Evolutionary conservation across 2,329 filamentous ascomycete species (phyloP), one percentile per base, ranked within the genome.

Genomic region (Botrytis tulipae): DNA sequence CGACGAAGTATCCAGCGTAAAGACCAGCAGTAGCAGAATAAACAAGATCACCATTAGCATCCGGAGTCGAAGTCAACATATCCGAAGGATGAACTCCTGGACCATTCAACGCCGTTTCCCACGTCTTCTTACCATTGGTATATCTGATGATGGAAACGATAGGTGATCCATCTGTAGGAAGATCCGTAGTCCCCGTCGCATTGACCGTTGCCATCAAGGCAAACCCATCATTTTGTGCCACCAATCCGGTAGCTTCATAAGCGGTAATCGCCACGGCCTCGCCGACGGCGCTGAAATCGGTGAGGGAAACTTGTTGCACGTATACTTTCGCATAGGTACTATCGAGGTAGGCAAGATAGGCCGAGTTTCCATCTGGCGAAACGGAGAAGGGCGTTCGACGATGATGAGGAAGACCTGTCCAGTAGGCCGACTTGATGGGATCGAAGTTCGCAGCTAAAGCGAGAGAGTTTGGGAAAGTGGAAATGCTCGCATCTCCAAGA

Each of bases 201-300:
- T 89, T 89, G 59, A 79, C 71, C 18, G 76, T 80, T 42, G 87
- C 89, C 67, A 91, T 81, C 42, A 90, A 80, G n/a, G 88, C 88
- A 75, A 91, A 91, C 4, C 88, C 89, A 79, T 91, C 88, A 75
- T 88, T 83, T 77, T 90, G 88, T 25, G 88, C 88, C 61, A 90
- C 86, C 1, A 91, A 84, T 63, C 89, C 89, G 71, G 87, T 87
- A 7, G 87, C 87, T 81, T 90, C 89, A 77, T 88, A 88, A 22
- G 84, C 84, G n/a, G 83, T 78, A 57, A 90, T 81, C 0, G 86
- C 87, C 4, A 89, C 83, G 0, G 85, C 80, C 40, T 83, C 83
- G 12, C 88, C 88, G 16, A 86, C 85, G 22, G 87, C 84, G 25
- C 83, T 82, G 76, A 90, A 90, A 12, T 87, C 87, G 5, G 81